These are phyloP conservation scores for Colletotrichum kahawae DNA, from an alignment of 2,329 filamentous ascomycete genomes.

Conservation along the genomic window DNA sequence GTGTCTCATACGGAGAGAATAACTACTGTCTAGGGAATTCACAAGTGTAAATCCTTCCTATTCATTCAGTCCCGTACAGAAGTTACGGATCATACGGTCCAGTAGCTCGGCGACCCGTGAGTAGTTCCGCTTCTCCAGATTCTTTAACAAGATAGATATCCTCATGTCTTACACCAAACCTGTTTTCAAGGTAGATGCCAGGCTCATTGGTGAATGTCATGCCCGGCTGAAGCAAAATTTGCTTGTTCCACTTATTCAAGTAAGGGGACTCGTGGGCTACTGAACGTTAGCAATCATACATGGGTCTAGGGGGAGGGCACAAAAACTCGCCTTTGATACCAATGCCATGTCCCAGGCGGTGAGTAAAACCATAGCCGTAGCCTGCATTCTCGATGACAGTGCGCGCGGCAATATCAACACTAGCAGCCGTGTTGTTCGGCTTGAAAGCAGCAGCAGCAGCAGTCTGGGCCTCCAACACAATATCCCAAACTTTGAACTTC, in stretches of 20 bases:
- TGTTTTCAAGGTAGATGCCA: conserved; percentile 63
- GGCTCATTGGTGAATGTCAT: conserved; percentile 71
- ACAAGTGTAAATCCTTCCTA: neutral
- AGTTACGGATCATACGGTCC: conserved; percentile 56
- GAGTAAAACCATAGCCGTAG: conserved; percentile 64
- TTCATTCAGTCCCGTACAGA: neutral
- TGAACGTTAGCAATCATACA: neutral
- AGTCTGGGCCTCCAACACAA: conserved; percentile 67
- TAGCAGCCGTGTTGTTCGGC: conserved; percentile 59
- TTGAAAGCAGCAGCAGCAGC: conserved; percentile 56
- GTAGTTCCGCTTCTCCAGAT: conserved; percentile 55
- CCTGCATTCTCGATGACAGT: conserved; percentile 61
- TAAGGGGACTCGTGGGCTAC: conserved; percentile 67
- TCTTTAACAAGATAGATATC: conserved; percentile 64
- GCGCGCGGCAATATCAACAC: conserved; percentile 65
- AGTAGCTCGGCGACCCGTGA: conserved; percentile 57
- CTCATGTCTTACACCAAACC: conserved; percentile 68
- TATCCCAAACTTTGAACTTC: conserved; percentile 63
- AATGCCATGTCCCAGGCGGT: conserved; percentile 68
- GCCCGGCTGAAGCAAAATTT: conserved; percentile 50
- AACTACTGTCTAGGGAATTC: neutral
- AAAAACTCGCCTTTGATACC: conserved; percentile 55
- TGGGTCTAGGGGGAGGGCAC: neutral
- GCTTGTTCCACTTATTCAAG: conserved; percentile 65
- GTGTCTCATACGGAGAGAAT: neutral